A percentile compares a stretch with the other conserved stretches of the same genome.
phyloP scores from a whole-genome alignment of 306 rosid genomes.

The Vachellia pachyceras region DNA sequence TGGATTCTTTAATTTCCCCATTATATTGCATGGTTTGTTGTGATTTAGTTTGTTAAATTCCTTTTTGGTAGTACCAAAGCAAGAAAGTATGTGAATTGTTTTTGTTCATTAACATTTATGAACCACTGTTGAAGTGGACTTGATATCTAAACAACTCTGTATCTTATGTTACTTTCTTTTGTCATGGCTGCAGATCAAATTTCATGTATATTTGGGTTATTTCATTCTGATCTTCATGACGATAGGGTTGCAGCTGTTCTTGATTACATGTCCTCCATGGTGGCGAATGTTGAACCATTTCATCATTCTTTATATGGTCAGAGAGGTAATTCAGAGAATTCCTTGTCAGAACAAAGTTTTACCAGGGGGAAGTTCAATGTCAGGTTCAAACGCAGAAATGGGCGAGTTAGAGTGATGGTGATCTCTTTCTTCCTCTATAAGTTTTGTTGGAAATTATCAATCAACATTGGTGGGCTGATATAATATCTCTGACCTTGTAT shows the following conservation, averaged over 20 bases:
- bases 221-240: conserved; percentile 87
- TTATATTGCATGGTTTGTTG: conserved; percentile 4
- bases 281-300: conserved; percentile 71
- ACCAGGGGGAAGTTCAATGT: conserved; percentile 74
- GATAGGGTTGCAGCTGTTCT: conserved; percentile 65
- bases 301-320: conserved; percentile 53
- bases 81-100: conserved; percentile 6
- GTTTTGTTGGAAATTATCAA: conserved; percentile 20
- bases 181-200: conserved; percentile 61
- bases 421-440: conserved; percentile 40
- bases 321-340: conserved; percentile 45
- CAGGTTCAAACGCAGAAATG: conserved; percentile 90
- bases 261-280: conserved; percentile 88
- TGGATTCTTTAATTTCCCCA: conserved; percentile 11
- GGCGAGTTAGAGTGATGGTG: conserved; percentile 89
- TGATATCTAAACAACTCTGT: conserved; percentile 17
- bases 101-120: conserved; percentile 18
- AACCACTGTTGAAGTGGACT: conserved; percentile 4
- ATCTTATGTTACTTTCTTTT: conserved; percentile 26
- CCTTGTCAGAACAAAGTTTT: conserved; percentile 50
- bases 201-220: conserved; percentile 78
- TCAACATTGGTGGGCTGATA: conserved; percentile 36
- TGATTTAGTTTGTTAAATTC: conserved; percentile 16
- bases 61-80: not conserved
- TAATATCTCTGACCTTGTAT: conserved; percentile 17